Evolutionary conservation across 2,329 filamentous ascomycete genomes (phyloP), one percentile per base, ranked within the genome.

Genomic region (Trichoderma breve): DNA sequence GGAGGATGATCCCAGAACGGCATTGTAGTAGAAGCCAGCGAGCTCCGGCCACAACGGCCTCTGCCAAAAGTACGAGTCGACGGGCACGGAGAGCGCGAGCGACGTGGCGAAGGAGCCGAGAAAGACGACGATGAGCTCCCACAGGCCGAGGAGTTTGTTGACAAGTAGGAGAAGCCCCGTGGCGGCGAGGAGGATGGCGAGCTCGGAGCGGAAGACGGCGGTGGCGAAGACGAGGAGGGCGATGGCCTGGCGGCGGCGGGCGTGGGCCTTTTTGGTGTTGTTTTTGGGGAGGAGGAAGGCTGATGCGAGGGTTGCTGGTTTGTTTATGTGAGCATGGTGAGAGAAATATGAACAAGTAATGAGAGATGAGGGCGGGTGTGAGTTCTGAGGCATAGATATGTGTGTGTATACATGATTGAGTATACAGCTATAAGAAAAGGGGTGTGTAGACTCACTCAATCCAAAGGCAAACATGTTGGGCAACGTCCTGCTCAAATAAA

Each of bases 401-500:
- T 8, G 39, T 43, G 18, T 12, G 6, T 36, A 18, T 34, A 53
- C 43, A 28, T 0, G 47, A 57, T 1, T n/a, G 47, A 53, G 47
- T 60, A 60, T 34, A 60, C 18, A 34, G 5, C 18, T 4, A 9
- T 43, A 18, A 30, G 43, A n/a, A 14, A 12, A 8, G n/a, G 32
- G 14, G 9, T n/a, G 2, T 12, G 6, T 7, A 30, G 43, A 86
- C 91, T 82, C 85, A 95, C 92, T 93, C 72, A 98, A 83, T 11
- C 90, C 89, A 83, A 98, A 96, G 24, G 96, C 95, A 82, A 98
- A 97, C 92, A 97, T 97, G 80, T 99, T 99, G 2, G 96, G 96
- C 75, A 99, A 83, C 3, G 94, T 96, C 73, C 96, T 88, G 18
- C 94, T 96, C 15, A 95, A 92, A 84, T 99, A 99, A 82, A 94